These are phyloP conservation scores for Lumnitzera racemosa DNA, from an alignment of 345 rosid genomes.

Conservation along the genomic window DNA sequence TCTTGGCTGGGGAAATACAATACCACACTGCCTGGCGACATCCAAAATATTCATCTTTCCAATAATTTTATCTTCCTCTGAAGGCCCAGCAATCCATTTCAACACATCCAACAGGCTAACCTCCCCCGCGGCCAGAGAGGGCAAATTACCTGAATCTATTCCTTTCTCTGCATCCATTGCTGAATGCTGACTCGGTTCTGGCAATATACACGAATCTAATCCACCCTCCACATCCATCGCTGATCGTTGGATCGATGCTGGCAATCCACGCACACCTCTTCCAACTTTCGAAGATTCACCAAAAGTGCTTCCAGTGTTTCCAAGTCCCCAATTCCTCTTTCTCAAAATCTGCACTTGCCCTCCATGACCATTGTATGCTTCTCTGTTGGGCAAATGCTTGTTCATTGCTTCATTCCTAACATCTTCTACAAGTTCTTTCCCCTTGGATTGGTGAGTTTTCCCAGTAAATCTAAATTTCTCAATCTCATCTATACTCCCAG, in stretches of 20 bases:
- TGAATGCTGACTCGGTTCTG: constrained; percentile 10
- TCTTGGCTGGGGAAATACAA: constrained; percentile 1
- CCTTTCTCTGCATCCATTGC: background rate
- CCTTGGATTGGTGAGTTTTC: background rate
- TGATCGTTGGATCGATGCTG: constrained; percentile 10
- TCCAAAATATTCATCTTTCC: background rate
- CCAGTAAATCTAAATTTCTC: constrained; percentile 17
- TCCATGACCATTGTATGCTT: background rate
- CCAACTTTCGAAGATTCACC: background rate
- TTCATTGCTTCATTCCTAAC: background rate
- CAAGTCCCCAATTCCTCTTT: background rate
- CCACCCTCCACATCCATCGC: background rate
- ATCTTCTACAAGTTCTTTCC: constrained; percentile 4
- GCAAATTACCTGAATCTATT: too few relatives aligned
- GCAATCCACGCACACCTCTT: constrained; percentile 16
- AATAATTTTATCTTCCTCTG: too few relatives aligned
- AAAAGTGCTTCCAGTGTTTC: background rate
- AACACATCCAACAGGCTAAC: constrained; percentile 19
- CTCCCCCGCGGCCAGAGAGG: constrained; percentile 1
- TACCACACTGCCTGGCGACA: background rate
- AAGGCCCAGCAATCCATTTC: constrained; percentile 8
- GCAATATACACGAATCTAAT: constrained; percentile 15
- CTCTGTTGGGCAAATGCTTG: background rate
- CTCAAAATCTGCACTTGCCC: constrained; percentile 1
- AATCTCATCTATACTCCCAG: constrained; percentile 15